These are phyloP conservation scores for Xylaria nigripes DNA, from an alignment of 495 filamentous ascomycete species.

Conservation along the genomic window DNA sequence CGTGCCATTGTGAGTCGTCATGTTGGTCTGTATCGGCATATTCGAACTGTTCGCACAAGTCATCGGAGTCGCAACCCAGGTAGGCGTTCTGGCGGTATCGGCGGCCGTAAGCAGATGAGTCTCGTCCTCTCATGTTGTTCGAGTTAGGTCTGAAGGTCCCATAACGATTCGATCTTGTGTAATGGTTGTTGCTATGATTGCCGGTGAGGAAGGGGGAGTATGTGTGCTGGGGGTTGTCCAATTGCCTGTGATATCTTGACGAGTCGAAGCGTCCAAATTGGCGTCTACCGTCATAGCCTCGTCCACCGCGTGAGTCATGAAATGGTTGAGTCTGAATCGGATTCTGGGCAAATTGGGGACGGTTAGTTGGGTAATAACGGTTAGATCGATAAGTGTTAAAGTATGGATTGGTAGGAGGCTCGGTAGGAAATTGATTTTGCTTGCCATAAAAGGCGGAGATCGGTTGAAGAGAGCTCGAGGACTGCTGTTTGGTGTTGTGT, in stretches of 20 bases:
- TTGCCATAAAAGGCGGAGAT: neutral
- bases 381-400: neutral
- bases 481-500: too few species aligned
- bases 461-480: too few species aligned
- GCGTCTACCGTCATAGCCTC: neutral
- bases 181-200: neutral
- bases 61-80: too few species aligned
- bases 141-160: neutral
- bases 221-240: neutral
- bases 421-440: neutral
- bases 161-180: neutral
- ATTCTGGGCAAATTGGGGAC: neutral
- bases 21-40: neutral
- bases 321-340: neutral
- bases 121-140: too few species aligned
- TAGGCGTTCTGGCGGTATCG: too few species aligned
- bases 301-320: too few species aligned
- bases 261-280: neutral
- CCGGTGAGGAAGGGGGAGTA: neutral
- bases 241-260: neutral
- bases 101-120: too few species aligned
- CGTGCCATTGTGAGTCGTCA: neutral
- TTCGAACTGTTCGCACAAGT: too few species aligned
- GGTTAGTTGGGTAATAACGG: neutral
- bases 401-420: neutral